Base-by-base conservation (phyloP, 805 yeast genomes). In the Saccharomycopsis fibuligera region DNA sequence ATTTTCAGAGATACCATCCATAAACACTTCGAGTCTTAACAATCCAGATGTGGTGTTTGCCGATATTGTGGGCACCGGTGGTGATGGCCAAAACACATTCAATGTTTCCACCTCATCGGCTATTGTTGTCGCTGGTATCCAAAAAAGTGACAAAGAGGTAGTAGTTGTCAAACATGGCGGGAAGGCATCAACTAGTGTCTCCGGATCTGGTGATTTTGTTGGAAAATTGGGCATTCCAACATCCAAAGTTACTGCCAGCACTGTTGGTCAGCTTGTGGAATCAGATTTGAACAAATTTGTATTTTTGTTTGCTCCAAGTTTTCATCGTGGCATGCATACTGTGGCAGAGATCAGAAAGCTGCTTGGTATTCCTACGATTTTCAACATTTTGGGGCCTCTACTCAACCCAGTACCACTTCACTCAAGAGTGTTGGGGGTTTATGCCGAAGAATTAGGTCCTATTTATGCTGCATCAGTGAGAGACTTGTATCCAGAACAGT, bases 31-130 rank as follows among this genome's bases (percentile, higher is more conserved):
- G 14, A 12, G n/a, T 12, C 8, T 17, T 9, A 12, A 9, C 8
- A 9, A 16, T 12, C n/a, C 21, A n/a, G n/a, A n/a, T n/a, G n/a
- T n/a, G n/a, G 16, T 31, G 10, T 83, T 75, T 56, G 72, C 83
- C 4, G 99, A 93, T 63, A 86, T 93, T 27, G 99, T 93, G 4
- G 99, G 99, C 1, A 93, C 99, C 0, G 99, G 99, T 24, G 99
- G 99, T 14, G 99, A 93, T 62, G 96, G 96, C 1, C 96, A 93
- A 61, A 84, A 93, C 62, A 93, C 99, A 0, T 93, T 93, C 69
- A 93, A 93, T 58, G 99, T 93, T 2, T 84, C 95, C 14, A 93
- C 99, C 0, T 86, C 97, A 2, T 73, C 96, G 1, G 97, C 97
- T 1, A 88, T 93, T 42, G 89, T 93, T 2, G 93, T 89, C 0